Conservation (phyloP, 108 stramenopile species). For the Thalassiosira profunda region DNA sequence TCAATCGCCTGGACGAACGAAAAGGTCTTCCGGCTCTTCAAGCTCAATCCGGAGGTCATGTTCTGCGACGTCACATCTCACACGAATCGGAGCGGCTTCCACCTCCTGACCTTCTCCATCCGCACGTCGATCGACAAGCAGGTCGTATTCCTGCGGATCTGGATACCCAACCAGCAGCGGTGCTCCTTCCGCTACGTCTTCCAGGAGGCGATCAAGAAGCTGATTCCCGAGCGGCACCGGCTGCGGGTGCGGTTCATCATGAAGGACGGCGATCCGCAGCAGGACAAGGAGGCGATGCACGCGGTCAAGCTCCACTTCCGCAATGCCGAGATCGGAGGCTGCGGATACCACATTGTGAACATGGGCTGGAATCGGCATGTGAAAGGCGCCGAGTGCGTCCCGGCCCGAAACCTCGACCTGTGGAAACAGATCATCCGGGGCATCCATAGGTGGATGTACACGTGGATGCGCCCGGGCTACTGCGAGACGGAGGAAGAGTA, state of each 20-base stretch:
- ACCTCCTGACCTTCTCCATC: slow-evolving; percentile 4
- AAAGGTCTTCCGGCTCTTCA: too few species aligned
- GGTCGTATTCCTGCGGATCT: slow-evolving; percentile 6
- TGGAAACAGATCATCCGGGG: background rate
- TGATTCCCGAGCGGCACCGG: background rate
- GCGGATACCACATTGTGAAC: background rate
- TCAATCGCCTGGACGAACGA: too few species aligned
- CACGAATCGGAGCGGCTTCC: background rate
- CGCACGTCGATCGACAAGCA: slow-evolving; percentile 2
- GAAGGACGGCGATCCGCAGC: slow-evolving; percentile 15
- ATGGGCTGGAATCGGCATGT: background rate
- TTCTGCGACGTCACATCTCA: background rate
- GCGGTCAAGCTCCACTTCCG: background rate
- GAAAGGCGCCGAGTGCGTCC: background rate
- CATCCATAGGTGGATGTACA: slow-evolving; percentile 19
- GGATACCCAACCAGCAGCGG: slow-evolving; percentile 3
- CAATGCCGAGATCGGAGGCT: background rate
- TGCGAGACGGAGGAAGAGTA: slow-evolving; percentile 15
- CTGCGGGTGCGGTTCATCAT: background rate
- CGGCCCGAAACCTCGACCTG: background rate
- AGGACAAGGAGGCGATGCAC: slow-evolving; percentile 1
- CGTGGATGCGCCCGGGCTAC: slow-evolving; percentile 23
- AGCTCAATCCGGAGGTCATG: background rate
- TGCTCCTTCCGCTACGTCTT: slow-evolving; percentile 7
- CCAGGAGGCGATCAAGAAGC: background rate